Percentiles rank a stretch among this genome's conserved stretches.
Evolutionary conservation across 1,284 basidiomycete genomes (phyloP).

Genomic region (Cryptococcus wingfieldii): DNA sequence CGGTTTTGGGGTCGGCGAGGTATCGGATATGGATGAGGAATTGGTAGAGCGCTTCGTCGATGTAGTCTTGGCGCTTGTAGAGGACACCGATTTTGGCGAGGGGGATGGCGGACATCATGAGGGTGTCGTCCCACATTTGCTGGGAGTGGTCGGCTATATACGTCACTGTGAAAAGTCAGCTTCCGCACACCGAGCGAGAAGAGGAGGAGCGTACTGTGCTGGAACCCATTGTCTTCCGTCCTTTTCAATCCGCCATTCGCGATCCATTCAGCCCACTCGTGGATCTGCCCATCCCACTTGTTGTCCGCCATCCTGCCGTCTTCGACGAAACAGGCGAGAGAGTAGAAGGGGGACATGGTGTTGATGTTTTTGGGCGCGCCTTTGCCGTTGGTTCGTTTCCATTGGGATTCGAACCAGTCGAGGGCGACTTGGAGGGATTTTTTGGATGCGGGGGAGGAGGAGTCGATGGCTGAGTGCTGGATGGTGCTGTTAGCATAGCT

Average conservation of each 20-base stretch:
- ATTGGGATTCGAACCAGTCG: constrained; percentile 58
- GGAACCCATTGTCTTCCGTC: constrained; percentile 58
- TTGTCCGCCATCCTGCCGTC: constrained; percentile 28
- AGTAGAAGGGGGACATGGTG: constrained; percentile 62
- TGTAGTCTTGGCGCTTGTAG: constrained; percentile 55
- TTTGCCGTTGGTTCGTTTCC: constrained; percentile 48
- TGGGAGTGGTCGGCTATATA: constrained; percentile 57
- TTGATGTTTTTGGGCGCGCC: constrained; percentile 66
- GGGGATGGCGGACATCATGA: constrained; percentile 60
- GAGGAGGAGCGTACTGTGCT: constrained; percentile 51
- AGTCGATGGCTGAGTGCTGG: constrained; percentile 35
- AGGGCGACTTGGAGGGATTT: constrained; percentile 53
- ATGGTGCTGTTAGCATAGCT: neutral
- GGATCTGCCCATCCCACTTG: constrained; percentile 45
- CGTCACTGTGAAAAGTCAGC: constrained; percentile 44
- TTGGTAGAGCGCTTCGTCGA: constrained; percentile 61
- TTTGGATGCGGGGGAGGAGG: constrained; percentile 51
- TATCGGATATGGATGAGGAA: constrained; percentile 54
- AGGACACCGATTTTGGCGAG: constrained; percentile 62
- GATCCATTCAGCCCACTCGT: constrained; percentile 64
- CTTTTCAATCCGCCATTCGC: constrained; percentile 57
- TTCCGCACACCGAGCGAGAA: constrained; percentile 14
- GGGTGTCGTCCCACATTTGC: constrained; percentile 64
- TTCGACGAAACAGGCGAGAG: constrained; percentile 54
- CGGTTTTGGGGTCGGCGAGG: constrained; percentile 37